phyloP scores from a whole-genome alignment of 2,329 filamentous ascomycete genomes.

The Acephala macrosclerotiorum region DNA sequence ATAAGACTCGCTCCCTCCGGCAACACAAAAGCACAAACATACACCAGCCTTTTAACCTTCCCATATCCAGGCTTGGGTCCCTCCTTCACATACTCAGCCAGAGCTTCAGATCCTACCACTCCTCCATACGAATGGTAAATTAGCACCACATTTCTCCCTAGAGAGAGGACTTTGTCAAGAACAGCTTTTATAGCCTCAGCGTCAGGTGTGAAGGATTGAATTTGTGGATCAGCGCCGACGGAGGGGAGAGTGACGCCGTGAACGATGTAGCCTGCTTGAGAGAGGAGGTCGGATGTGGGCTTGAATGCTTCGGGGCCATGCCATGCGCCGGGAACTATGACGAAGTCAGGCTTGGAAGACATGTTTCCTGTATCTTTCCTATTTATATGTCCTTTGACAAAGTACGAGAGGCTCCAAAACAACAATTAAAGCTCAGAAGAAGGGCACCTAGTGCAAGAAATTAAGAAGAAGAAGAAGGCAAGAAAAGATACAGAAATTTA shows the following conservation, averaged over 20 bases:
- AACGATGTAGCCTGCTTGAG: conserved; percentile 32
- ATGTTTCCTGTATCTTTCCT: conserved; percentile 12
- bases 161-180: conserved; percentile 46
- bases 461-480: neutral
- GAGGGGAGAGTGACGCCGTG: conserved; percentile 32
- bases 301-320: conserved; percentile 34
- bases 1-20: conserved; percentile 31
- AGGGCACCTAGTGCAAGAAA: neutral
- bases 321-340: conserved; percentile 40
- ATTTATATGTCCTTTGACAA: neutral
- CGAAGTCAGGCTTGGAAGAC: conserved; percentile 35
- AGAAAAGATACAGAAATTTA: neutral
- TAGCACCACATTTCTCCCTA: conserved; percentile 48
- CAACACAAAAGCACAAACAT: conserved; percentile 29
- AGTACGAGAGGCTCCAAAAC: neutral
- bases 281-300: conserved; percentile 29
- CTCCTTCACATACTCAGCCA: conserved; percentile 42
- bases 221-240: conserved; percentile 26
- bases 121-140: conserved; percentile 51
- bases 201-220: conserved; percentile 41
- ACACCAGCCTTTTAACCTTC: conserved; percentile 40
- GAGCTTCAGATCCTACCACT: conserved; percentile 45
- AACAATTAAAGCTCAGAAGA: neutral
- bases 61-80: conserved; percentile 47
- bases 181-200: conserved; percentile 47